These are phyloP conservation scores for Candida xiaguanensis DNA, from an alignment of 805 yeast species.

Conservation along the genomic window DNA sequence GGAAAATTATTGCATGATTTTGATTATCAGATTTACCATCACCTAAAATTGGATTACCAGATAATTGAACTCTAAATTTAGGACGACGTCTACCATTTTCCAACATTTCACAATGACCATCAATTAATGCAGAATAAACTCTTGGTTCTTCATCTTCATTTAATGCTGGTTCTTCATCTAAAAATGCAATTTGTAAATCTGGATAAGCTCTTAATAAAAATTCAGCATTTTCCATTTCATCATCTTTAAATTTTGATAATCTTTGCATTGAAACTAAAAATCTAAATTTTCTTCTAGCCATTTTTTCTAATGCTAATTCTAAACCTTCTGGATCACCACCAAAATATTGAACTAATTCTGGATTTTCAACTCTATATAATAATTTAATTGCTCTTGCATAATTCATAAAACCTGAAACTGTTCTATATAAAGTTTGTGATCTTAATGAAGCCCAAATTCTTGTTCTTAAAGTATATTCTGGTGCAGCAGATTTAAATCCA, in stretches of 20 bases:
- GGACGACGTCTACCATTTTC: conserved; percentile 59
- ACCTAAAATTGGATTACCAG: conserved; percentile 81
- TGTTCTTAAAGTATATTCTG: conserved; percentile 45
- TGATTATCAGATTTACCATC: conserved; percentile 86
- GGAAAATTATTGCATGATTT: conserved; percentile 69
- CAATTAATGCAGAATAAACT: conserved; percentile 65
- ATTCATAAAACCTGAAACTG: conserved; percentile 46
- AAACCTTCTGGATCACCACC: conserved; percentile 97
- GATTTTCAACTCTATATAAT: conserved; percentile 44
- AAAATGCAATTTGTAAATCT: conserved; percentile 59
- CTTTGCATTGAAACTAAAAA: conserved; percentile 66
- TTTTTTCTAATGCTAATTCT: conserved; percentile 86
- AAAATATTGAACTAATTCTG: conserved; percentile 73
- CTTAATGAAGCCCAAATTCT: conserved; percentile 47
- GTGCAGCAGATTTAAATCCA: conserved; percentile 46
- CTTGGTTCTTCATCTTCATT: conserved; percentile 40
- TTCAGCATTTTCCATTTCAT: conserved; percentile 58
- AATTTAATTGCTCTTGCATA: conserved; percentile 45
- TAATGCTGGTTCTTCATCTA: conserved; percentile 48
- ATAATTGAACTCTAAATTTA: conserved; percentile 58
- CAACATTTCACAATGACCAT: conserved; percentile 61
- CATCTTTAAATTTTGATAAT: conserved; percentile 48
- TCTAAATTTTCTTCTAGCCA: conserved; percentile 62
- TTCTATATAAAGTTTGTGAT: conserved; percentile 45
- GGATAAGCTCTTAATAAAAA: conserved; percentile 63